Base-by-base conservation (phyloP, 768 basidiomycete genomes). In the Suillus cothurnatus region DNA sequence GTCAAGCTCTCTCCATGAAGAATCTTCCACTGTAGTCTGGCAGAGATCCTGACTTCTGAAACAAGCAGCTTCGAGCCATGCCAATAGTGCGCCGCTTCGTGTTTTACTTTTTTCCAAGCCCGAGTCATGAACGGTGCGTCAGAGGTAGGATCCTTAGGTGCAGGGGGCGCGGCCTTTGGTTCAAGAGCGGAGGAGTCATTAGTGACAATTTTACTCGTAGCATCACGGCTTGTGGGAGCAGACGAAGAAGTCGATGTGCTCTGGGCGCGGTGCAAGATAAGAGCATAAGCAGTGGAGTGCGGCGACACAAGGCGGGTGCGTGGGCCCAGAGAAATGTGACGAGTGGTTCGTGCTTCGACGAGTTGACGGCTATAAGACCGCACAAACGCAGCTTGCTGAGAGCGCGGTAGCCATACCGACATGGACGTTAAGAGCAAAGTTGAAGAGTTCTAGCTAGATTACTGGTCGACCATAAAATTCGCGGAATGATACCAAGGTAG, bases 21-120 rank as follows among this genome's bases (percentile, higher is more conserved):
- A 60, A 99, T 88, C 80, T 96, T 94, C 88, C 91, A 93, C 71
- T 95, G 92, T 50, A 99, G 82, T 66, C 95, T 84, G 4, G 85
- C 81, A 28, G 93, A 94, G 68, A 99, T 98, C 68, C 92, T 88
- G 62, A 97, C 92, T 80, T 99, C 97, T 31, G 94, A 93, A 19
- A 93, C 95, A 57, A 99, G 84, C 6, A 99, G 87, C 74, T 97
- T 97, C 1, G 93, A 86, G 14, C 97, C 97, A 68, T 95, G 90
- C 96, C 96, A 99, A 76, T 99, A 99, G 76, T 99, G 97, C 65
- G 87, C 85, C 0, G 90, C 95, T 77, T 98, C 97, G 72, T 98
- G 93, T 81, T 98, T 99, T 67, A 98, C 89, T 70, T 89, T 92
- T 70, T 91, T 91, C 97, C 97, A 98, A 8, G 86, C 85, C 45